Evolutionary conservation across 2,329 filamentous ascomycete genomes (phyloP).

Genomic region (Fusarium coicis): DNA sequence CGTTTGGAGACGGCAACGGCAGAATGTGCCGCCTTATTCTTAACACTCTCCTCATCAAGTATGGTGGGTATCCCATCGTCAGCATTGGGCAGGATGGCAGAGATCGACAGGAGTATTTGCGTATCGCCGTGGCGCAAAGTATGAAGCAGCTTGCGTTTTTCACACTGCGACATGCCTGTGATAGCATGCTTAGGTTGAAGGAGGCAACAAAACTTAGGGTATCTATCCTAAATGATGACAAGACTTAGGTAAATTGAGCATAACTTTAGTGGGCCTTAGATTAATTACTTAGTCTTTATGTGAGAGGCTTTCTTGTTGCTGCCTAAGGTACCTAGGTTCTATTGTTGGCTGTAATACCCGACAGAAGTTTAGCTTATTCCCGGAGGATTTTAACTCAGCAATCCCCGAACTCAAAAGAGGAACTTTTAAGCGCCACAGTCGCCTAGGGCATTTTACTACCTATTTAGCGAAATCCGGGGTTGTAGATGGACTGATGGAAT

Average conservation of each 20-base stretch:
- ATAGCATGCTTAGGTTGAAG: background rate
- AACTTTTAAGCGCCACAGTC: conserved; percentile 1
- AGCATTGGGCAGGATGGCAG: background rate
- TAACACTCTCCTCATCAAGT: conserved; percentile 48
- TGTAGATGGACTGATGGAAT: background rate
- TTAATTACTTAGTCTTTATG: background rate
- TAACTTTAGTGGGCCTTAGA: background rate
- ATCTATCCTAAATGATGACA: background rate
- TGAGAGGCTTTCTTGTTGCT: background rate
- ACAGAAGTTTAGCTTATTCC: background rate
- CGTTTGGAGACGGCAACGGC: conserved; percentile 52
- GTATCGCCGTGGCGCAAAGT: background rate
- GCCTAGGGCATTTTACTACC: background rate
- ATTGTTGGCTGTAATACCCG: background rate
- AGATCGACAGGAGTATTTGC: background rate
- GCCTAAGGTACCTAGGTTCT: background rate
- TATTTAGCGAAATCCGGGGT: background rate
- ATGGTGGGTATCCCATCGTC: background rate
- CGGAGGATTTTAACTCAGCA: background rate
- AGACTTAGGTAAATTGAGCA: background rate
- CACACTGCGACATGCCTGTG: background rate
- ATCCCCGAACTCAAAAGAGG: background rate
- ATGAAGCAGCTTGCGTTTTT: background rate
- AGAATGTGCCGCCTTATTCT: conserved; percentile 48
- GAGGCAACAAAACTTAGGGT: background rate